Evolutionary conservation across 768 basidiomycete species (phyloP).

Genomic region (Lactifluus volemus): DNA sequence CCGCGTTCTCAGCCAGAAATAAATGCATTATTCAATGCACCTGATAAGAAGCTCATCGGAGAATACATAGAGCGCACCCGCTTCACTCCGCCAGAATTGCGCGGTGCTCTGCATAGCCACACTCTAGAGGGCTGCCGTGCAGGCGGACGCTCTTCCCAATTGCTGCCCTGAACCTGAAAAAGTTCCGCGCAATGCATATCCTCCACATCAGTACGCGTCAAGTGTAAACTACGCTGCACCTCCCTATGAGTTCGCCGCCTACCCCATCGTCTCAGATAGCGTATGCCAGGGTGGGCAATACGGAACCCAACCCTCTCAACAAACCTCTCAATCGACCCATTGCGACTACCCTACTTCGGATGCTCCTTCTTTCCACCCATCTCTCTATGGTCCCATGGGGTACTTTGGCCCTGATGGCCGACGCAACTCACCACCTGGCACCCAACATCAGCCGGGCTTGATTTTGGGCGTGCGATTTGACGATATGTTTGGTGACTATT

Average conservation of each 20-base stretch:
- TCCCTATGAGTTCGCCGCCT: slow-evolving; percentile 14
- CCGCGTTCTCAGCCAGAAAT: no score
- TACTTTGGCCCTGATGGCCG: neutral
- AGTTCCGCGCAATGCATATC: neutral
- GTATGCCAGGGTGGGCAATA: slow-evolving; percentile 1
- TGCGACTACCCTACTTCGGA: slow-evolving; percentile 6
- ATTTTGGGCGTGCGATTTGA: neutral
- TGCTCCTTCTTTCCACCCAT: neutral
- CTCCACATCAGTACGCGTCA: neutral
- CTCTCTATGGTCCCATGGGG: neutral
- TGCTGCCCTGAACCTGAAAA: no score
- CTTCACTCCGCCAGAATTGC: no score
- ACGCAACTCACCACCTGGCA: neutral
- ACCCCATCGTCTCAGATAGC: neutral
- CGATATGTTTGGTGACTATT: slow-evolving; percentile 1
- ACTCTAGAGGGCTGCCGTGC: no score
- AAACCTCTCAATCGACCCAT: no score
- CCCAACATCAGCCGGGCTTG: slow-evolving; percentile 6
- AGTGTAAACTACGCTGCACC: slow-evolving; percentile 6
- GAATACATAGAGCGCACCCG: no score
- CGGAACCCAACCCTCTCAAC: neutral
- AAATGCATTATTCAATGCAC: no score
- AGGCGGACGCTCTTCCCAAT: no score
- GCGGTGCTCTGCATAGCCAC: no score
- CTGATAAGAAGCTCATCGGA: no score